Evolutionary conservation across 1,284 basidiomycete species (phyloP), one percentile per base, ranked within the genome.

Genomic region (Pascua sp.): DNA sequence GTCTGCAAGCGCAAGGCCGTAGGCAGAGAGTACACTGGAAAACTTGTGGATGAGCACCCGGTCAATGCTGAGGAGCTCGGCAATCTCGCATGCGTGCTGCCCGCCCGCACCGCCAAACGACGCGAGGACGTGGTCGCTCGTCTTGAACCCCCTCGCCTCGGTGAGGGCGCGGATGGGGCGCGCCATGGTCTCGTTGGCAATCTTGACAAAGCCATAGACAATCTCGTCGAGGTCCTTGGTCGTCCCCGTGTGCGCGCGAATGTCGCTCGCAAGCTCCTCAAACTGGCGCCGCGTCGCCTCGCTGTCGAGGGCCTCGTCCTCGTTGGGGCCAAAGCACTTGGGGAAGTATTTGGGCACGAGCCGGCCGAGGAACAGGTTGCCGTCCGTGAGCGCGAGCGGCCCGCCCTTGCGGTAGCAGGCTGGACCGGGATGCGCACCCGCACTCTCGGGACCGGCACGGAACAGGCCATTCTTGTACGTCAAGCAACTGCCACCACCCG

Each of bases 171-270:
- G 85, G 59, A 97, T 96, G 1, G 93, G 94, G 46, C 93, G 81
- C 65, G 87, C 89, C 92, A 96, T 96, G 0, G 89, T 90, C 78
- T 92, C 90, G 62, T 92, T 93, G 11, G 90, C 90, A n/a, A 93
- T 88, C 68, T 90, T 90, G 79, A 94, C 88, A 73, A 92, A 94
- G 51, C 65, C 69, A 47, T 66, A 72, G 51, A 89, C 85, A 88
- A 97, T 85, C 73, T 97, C 90, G 70, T 97, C 94, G 37, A 94
- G 73, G 11, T 79, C 80, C 65, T 89, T 79, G 49, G 82, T 75
- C 58, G 81, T 81, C 41, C 85, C 80, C 4, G 82, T 82, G 49
- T 82, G 82, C 8, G 78, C 74, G 64, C 89, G 89, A 72, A 95
- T 90, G 57, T 86, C 81, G 47, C 81, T 73, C 0, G 82, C 82